Percentiles rank a stretch among this genome's conserved stretches.
These are phyloP conservation scores for Psilocybe azurescens DNA, from an alignment of 768 basidiomycete genomes.

Conservation along the genomic window DNA sequence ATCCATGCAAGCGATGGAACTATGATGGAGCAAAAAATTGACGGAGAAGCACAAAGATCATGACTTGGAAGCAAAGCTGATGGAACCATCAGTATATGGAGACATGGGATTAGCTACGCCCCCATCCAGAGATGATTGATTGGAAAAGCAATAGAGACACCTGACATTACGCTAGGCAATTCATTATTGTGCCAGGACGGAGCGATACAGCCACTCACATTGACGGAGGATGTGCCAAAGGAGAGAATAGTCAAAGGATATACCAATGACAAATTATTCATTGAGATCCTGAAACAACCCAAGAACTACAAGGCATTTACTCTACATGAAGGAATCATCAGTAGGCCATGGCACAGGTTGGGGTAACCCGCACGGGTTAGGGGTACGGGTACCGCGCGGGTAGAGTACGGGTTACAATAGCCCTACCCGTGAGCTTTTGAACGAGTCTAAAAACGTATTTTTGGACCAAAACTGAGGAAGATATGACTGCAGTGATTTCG, in stretches of 20 bases:
- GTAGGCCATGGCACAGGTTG: too few species aligned
- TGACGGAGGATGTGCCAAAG: not conserved
- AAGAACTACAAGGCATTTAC: slow-evolving; percentile 5
- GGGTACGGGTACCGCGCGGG: too few species aligned
- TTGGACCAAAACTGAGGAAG: too few species aligned
- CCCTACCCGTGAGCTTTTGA: too few species aligned
- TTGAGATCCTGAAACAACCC: slow-evolving; percentile 1
- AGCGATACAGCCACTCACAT: not conserved
- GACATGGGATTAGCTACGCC: not conserved
- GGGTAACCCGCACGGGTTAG: too few species aligned
- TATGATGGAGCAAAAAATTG: not conserved
- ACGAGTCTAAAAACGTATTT: too few species aligned
- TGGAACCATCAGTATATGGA: not conserved
- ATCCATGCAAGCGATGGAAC: slow-evolving; percentile 2
- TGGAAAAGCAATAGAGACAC: not conserved
- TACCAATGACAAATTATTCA: slow-evolving; percentile 15
- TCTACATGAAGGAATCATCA: slow-evolving; percentile 10
- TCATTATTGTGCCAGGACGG: not conserved
- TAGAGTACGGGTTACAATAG: too few species aligned
- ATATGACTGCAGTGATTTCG: too few species aligned
- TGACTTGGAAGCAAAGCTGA: not conserved
- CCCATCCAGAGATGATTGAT: not conserved
- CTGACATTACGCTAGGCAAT: not conserved
- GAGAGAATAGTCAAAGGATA: slow-evolving; percentile 2
- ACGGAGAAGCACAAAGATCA: not conserved